Base-by-base conservation (phyloP, 805 yeast species). In the Teunomyces gatunensis region DNA sequence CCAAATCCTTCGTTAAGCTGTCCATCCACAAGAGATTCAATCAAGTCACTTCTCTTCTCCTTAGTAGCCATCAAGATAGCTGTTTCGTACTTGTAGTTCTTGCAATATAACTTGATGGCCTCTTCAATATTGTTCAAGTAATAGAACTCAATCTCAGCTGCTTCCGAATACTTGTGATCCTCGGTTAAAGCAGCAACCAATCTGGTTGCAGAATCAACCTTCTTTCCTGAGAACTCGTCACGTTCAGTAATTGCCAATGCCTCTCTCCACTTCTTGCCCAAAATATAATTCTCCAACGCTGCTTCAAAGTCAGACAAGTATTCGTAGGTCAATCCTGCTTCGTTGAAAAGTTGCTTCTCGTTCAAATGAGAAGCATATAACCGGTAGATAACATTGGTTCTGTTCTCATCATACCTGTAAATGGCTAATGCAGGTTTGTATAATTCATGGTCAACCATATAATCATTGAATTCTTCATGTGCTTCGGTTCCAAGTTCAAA, bases 1-100 rank as follows among this genome's bases (percentile, higher is more conserved):
- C 95, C 96, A 67, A 90, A 94, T 1, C 95, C 94, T 63, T 92
- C 98, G 42, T 87, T 84, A 32, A 92, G 65, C 15, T 84, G 87
- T 1, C 84, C 80, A 54, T 89, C 96, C 42, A 90, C 78, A 11
- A 85, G 68, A 4, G 73, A 67, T 39, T 77, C 80, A 10, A 88
- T 65, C 23, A 85, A 63, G 11, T 79, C 82, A 0, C 58, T 44
- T 42, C 59, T 60, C 4, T 67, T 60, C 45, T 78, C 76, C 35
- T 74, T 74, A 15, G 68, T 60, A 5, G 88, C 84, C 20, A 86
- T 58, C 47, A 92, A 70, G 29, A 87, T 79, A 0, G 97, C 98
- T 37, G 80, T 84, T 44, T 84, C 90, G 62, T 78, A 94, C 46
- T 70, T 71, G 63, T 84, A 85, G 29, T 85, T 87, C 59, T 85